Evolutionary conservation across 1,139 yeast genomes (phyloP), one percentile per base, ranked within the genome.

Genomic region (Martiniozyma asiatica): DNA sequence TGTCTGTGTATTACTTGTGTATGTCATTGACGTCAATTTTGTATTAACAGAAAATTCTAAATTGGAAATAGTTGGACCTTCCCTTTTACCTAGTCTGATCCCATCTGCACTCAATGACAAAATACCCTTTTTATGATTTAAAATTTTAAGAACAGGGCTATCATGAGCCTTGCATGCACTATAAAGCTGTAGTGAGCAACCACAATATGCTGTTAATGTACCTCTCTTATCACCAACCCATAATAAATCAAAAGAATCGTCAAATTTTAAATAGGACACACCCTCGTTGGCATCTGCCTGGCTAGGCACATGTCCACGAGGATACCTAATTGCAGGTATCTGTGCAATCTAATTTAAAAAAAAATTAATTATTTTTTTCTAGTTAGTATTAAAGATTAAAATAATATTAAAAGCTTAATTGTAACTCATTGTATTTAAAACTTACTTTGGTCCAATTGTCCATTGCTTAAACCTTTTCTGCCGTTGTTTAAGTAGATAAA

Each of bases 151-250:
- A 1, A 75, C 63, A 1, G 74, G 61, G 1, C 55, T 42, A 9
- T 50, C 46, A 27, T 59, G 63, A 2, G 76, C 68, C 33, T 59
- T 60, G 45, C 68, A 73, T 27, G 73, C 56, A 5, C 73, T 61
- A 42, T 71, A 71, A 3, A 70, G 64, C 30, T 54, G 57, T 31
- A 67, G 35, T 36, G 42, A 32, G 33, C 48, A 35, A 27, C 62
- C 52, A 14, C 45, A 39, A 28, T 49, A 49, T 6, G 55, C 45
- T 14, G 45, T 41, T 3, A 55, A 27, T 29, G 48, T 52, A 6
- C 60, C 59, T 22, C 50, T 53, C 8, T 65, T 58, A 48, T 80
- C 89, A n/a, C 94, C 95, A 4, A 77, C 64, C 97, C 97, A 89
- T 4, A 87, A 50, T 26, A 87, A 58, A 44, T 85, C 89, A 36